Evolutionary conservation across 1,284 basidiomycete species (phyloP), one percentile per base, ranked within the genome.

Genomic region (Cronartium quercuum): DNA sequence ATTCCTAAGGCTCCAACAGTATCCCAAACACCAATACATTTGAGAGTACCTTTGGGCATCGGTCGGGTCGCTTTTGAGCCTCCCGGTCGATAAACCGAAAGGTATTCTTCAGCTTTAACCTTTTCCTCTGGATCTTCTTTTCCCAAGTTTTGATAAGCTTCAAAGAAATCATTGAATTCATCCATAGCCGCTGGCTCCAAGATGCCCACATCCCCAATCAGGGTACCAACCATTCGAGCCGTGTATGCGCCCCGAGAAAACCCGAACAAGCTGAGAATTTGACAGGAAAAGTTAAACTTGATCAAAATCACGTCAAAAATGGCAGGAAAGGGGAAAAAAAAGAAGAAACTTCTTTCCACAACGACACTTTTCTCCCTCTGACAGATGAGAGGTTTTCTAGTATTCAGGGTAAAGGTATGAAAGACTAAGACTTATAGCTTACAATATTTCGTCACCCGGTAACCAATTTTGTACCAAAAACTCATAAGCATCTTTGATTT

Each of bases 361-460:
- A n/a, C n/a, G n/a, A n/a, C n/a, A n/a, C n/a, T n/a, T n/a, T n/a
- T n/a, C n/a, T n/a, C n/a, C n/a, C n/a, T n/a, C n/a, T n/a, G n/a
- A n/a, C n/a, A n/a, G n/a, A n/a, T n/a, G n/a, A n/a, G n/a, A n/a
- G n/a, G n/a, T n/a, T n/a, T n/a, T n/a, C n/a, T n/a, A n/a, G n/a
- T n/a, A n/a, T n/a, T n/a, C n/a, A n/a, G n/a, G n/a, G n/a, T n/a
- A n/a, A n/a, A n/a, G n/a, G n/a, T 13, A 58, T 13, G 55, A 58
- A 21, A 58, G 55, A 37, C 38, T 24, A 57, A n/a, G 24, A 9
- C 29, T 41, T 47, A 29, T 24, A 34, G 29, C 42, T 58, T 58
- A 65, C 61, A 76, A 66, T 37, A 78, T 76, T 69, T 78, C 78
- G 60, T 78, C 78, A 1, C 78, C 78, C 3, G 61, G 41, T 24